A percentile compares a stretch with the other conserved stretches of the same genome.
phyloP scores from a whole-genome alignment of 345 rosid genomes.

The Diplotaxis tenuifolia region DNA sequence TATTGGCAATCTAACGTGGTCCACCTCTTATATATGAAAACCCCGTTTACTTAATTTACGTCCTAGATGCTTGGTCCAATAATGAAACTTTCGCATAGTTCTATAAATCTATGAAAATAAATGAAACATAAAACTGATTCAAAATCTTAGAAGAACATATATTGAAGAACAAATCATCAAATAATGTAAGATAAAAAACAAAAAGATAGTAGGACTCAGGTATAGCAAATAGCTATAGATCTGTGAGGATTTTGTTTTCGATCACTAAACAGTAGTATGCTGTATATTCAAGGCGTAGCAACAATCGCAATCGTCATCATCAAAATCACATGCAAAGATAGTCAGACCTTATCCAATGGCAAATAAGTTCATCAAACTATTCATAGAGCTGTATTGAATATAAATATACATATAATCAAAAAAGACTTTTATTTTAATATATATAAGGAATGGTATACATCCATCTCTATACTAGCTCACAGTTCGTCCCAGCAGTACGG shows the following conservation, averaged over 20 bases:
- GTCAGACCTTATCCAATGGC: constrained; percentile 33
- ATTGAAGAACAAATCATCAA: not conserved
- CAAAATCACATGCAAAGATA: constrained; percentile 28
- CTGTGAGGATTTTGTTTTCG: not conserved
- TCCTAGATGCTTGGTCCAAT: not conserved
- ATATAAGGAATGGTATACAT: not conserved
- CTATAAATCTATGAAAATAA: not conserved
- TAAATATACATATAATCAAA: not conserved
- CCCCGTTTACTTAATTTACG: not conserved
- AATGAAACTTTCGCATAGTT: not conserved
- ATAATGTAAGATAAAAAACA: not conserved
- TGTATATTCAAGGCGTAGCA: constrained; percentile 11
- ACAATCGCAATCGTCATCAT: constrained; percentile 31
- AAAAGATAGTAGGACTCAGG: constrained; percentile 18
- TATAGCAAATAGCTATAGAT: constrained; percentile 10
- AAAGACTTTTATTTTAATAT: not conserved
- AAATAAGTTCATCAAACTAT: constrained; percentile 4
- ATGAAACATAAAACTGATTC: not conserved
- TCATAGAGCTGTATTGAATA: not conserved
- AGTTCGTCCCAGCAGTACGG: constrained; percentile 29
- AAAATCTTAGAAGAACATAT: not conserved
- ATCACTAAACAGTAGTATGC: constrained; percentile 33
- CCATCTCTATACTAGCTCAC: not conserved
- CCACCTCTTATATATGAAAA: constrained; percentile 1
- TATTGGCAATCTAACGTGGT: constrained; percentile 3